A percentile compares a stretch with the other conserved stretches of the same genome.
phyloP scores from a whole-genome alignment of 2,329 filamentous ascomycete species.

The Monosporascus cannonballus region DNA sequence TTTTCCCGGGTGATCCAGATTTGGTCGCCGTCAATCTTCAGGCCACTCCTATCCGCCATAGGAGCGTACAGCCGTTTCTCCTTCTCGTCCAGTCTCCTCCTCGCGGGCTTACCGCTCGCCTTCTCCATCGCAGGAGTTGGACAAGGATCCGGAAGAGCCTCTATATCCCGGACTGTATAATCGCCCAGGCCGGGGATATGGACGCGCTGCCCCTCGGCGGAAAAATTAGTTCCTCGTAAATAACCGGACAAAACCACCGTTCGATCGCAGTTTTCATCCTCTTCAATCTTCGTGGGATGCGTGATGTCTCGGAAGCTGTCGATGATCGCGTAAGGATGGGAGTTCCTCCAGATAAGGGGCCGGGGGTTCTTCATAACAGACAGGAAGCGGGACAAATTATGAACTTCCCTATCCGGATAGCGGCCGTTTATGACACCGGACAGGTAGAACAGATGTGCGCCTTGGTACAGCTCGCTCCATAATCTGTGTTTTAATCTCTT shows the following conservation, averaged over 20 bases:
- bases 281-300: constrained; percentile 84
- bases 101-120: constrained; percentile 71
- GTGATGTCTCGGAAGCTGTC: constrained; percentile 96
- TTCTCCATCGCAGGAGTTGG: constrained; percentile 92
- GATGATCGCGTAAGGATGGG: constrained; percentile 87
- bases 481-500: constrained; percentile 93
- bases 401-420: constrained; percentile 92
- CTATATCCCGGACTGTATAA: constrained; percentile 74
- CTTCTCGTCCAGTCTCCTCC: constrained; percentile 84
- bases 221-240: constrained; percentile 88
- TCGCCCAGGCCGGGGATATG: constrained; percentile 93
- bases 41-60: constrained; percentile 95
- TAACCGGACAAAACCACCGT: constrained; percentile 91
- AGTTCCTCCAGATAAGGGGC: constrained; percentile 93
- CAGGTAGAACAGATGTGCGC: constrained; percentile 93
- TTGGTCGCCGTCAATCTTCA: constrained; percentile 94
- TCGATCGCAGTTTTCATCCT: constrained; percentile 82
- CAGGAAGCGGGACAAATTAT: constrained; percentile 91
- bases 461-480: constrained; percentile 96
- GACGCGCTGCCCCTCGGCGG: constrained; percentile 75
- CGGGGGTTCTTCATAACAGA: constrained; percentile 99
- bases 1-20: constrained; percentile 77
- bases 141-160: constrained; percentile 87
- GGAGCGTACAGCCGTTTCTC: constrained; percentile 94
- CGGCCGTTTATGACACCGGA: constrained; percentile 94